Evolutionary conservation across 78 protist species (phyloP).

Genomic region (Emiliania huxleyi): DNA sequence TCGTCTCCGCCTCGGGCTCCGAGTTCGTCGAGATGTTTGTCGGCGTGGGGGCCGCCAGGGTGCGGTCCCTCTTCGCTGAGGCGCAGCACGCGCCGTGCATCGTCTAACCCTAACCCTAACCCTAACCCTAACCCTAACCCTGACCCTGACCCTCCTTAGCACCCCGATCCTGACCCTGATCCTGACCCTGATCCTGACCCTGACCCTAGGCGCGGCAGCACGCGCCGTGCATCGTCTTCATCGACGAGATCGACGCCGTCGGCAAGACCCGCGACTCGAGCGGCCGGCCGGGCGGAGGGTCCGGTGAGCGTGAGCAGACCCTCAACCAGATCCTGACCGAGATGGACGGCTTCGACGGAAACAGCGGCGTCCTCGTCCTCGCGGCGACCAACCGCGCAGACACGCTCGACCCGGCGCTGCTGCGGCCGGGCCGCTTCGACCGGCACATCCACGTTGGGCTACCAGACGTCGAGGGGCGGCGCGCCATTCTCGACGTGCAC

Average conservation of each 20-base stretch:
- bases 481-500: conserved; percentile 86
- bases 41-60: conserved; percentile 93
- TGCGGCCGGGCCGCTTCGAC: conserved; percentile 96
- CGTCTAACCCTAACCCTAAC: conserved; percentile 40
- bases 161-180: no score
- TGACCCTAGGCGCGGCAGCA: no score
- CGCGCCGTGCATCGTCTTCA: conserved; percentile 82
- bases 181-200: no score
- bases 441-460: conserved; percentile 72
- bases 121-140: no score
- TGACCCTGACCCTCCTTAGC: no score
- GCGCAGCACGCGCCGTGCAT: conserved; percentile 70
- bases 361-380: conserved; percentile 79
- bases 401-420: conserved; percentile 88
- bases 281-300: conserved; percentile 34
- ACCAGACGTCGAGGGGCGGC: conserved; percentile 87
- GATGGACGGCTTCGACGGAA: conserved; percentile 94
- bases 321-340: conserved; percentile 95
- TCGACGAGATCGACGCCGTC: conserved; percentile 87
- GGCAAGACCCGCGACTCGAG: conserved; percentile 15
- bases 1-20: conserved; percentile 84
- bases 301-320: conserved; percentile 92
- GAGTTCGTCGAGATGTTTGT: conserved; percentile 96
- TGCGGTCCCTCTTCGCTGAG: conserved; percentile 43
- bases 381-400: conserved; percentile 92